Evolutionary conservation across 371 early-diverging fungal species (phyloP).

Genomic region (Mortierella sp.): DNA sequence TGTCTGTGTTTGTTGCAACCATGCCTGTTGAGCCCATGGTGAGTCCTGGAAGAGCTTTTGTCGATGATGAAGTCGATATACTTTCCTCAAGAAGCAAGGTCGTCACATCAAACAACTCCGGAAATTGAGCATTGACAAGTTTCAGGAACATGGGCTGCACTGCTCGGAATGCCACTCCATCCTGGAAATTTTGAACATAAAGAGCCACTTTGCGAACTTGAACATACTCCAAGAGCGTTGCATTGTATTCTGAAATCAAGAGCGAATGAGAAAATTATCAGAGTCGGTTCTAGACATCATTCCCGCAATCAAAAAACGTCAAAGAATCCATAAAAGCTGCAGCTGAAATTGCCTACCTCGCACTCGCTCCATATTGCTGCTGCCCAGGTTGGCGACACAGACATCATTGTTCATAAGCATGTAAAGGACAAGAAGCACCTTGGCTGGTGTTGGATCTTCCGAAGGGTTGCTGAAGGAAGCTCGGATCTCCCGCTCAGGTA

Average conservation of each 20-base stretch:
- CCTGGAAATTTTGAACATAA: conserved; percentile 42
- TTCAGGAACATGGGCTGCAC: conserved; percentile 56
- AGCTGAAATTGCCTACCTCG: conserved; percentile 17
- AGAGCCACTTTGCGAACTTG: conserved; percentile 49
- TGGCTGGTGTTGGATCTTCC: conserved; percentile 49
- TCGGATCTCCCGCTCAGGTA: conserved; percentile 43
- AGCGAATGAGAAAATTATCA: background rate
- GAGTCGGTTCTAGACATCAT: background rate
- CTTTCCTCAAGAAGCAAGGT: conserved; percentile 51
- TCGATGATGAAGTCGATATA: background rate
- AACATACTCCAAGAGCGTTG: conserved; percentile 31
- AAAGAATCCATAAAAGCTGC: background rate
- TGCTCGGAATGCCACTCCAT: conserved; percentile 43
- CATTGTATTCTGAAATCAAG: conserved; percentile 33
- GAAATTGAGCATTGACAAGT: conserved; percentile 50
- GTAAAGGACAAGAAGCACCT: conserved; percentile 45
- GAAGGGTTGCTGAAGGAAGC: conserved; percentile 29
- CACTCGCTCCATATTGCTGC: conserved; percentile 19
- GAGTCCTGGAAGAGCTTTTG: background rate
- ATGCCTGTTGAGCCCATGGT: background rate
- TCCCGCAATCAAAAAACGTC: no score
- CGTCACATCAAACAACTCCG: conserved; percentile 54
- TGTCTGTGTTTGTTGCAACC: background rate
- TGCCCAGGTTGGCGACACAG: conserved; percentile 27
- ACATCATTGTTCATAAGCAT: conserved; percentile 57